A percentile compares a stretch with the other conserved stretches of the same genome.
phyloP scores from a whole-genome alignment of 306 rosid species.

The Ammopiptanthus mongolicus region DNA sequence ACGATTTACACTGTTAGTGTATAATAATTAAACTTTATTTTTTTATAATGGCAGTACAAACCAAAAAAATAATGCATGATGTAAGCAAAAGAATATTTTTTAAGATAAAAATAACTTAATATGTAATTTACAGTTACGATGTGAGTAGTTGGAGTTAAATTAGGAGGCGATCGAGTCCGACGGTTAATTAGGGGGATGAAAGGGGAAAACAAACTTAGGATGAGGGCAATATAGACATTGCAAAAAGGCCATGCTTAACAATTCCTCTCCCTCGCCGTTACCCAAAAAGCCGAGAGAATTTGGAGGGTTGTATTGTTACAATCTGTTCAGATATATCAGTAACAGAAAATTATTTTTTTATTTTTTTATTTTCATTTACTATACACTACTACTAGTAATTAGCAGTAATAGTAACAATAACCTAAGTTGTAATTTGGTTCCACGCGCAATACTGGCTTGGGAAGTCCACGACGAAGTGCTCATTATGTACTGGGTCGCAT shows the following conservation, averaged over 20 bases:
- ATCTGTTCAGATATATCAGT: background rate
- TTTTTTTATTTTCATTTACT: background rate
- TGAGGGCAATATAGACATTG: background rate
- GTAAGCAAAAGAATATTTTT: too few relatives aligned
- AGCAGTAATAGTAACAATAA: too few relatives aligned
- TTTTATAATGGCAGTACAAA: too few relatives aligned
- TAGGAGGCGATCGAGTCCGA: too few relatives aligned
- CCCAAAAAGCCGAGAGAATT: background rate
- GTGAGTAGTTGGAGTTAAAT: too few relatives aligned
- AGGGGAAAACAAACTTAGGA: background rate
- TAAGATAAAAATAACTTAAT: too few relatives aligned
- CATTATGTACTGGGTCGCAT: background rate
- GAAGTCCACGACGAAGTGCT: background rate
- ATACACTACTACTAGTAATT: too few relatives aligned
- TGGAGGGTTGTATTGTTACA: conserved; percentile 20
- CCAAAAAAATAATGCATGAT: too few relatives aligned
- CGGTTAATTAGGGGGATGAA: background rate
- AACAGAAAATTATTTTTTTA: conserved; percentile 16
- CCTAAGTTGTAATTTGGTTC: background rate
- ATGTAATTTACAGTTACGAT: too few relatives aligned
- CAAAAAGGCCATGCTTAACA: background rate
- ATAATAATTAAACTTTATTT: too few relatives aligned
- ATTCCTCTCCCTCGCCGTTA: background rate
- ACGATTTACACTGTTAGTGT: too few relatives aligned
- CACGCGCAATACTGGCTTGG: conserved; percentile 25